Evolutionary conservation across 2,329 filamentous ascomycete genomes (phyloP).

Genomic region (Fusarium coffeatum): DNA sequence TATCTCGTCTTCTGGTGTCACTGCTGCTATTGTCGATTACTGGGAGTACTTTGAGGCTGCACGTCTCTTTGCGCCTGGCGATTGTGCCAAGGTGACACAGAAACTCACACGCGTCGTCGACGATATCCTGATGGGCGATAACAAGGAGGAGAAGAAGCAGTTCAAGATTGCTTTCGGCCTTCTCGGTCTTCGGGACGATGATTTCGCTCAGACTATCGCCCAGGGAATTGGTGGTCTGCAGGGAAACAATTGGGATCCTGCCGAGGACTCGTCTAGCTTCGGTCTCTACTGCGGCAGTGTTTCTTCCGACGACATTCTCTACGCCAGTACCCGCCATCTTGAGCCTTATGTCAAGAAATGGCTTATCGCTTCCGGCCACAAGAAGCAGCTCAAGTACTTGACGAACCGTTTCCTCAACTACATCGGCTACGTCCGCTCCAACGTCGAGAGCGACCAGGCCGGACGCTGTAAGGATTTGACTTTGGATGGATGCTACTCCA

Average conservation of each 20-base stretch:
- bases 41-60: slow-evolving; percentile 71
- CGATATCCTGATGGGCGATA: slow-evolving; percentile 59
- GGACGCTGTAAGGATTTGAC: slow-evolving; percentile 42
- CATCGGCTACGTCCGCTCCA: slow-evolving; percentile 57
- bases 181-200: slow-evolving; percentile 56
- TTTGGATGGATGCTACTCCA: slow-evolving; percentile 49
- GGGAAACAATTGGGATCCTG: slow-evolving; percentile 65
- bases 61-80: slow-evolving; percentile 61
- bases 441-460: slow-evolving; percentile 46
- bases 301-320: slow-evolving; percentile 56
- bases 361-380: slow-evolving; percentile 57
- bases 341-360: slow-evolving; percentile 53
- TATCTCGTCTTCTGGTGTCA: slow-evolving; percentile 84
- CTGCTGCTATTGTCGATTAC: slow-evolving; percentile 80
- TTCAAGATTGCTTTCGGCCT: slow-evolving; percentile 64
- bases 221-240: slow-evolving; percentile 59
- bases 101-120: slow-evolving; percentile 65
- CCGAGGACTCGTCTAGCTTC: slow-evolving; percentile 55
- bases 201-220: slow-evolving; percentile 60
- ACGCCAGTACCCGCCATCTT: slow-evolving; percentile 54
- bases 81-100: slow-evolving; percentile 74
- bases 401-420: slow-evolving; percentile 63
- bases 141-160: slow-evolving; percentile 55
- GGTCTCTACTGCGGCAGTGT: slow-evolving; percentile 62
- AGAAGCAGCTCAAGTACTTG: slow-evolving; percentile 52